Base-by-base conservation (phyloP, 139 green algal species). In the Closterium sp. region DNA sequence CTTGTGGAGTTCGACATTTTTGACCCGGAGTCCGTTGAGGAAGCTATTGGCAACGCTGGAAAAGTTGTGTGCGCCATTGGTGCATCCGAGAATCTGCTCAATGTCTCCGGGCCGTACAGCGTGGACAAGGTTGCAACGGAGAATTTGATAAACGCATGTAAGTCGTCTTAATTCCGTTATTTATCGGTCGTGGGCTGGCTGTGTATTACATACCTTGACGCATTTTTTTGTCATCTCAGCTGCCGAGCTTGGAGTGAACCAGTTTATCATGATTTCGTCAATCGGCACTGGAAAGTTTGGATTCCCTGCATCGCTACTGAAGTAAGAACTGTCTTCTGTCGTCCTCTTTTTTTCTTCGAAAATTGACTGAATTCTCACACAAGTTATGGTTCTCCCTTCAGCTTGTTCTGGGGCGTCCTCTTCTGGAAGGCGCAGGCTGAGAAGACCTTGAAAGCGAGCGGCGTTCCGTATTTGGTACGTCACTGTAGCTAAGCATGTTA, bases 261-360 rank as follows among this genome's bases (percentile, higher is more conserved):
- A 94, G n/a, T 94, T 94, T 93, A 91, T 94, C 27, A 28, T 94
- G n/a, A 91, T 94, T n/a, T 89, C 91, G 17, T 94, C 91, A 0
- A 94, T 99, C 29, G 97, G 97, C 42, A 98, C 97, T 11, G 97
- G 95, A 91, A 99, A 98, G 92, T 86, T 98, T 45, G 97, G 97
- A 42, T 97, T 95, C 84, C 97, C 97, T 29, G 96, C 97, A 86
- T 88, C 88, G 6, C 29, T 93, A 2, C 93, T 96, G 42, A 96
- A 96, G 92, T 95, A 92, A 88, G 92, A 38, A 50, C 2, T 2
- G 62, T 27, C 19, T 79, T 79, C 62, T 22, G 62, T 24, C 62
- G 17, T 27, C 19, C 17, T 50, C 17, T 79, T 27, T 62, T 62
- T 62, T 27, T 24, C 62, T 79, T 79, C 62, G 17, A 24, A 27